Evolutionary conservation across 1,284 basidiomycete genomes (phyloP).

Genomic region (Moniliella sp.): DNA sequence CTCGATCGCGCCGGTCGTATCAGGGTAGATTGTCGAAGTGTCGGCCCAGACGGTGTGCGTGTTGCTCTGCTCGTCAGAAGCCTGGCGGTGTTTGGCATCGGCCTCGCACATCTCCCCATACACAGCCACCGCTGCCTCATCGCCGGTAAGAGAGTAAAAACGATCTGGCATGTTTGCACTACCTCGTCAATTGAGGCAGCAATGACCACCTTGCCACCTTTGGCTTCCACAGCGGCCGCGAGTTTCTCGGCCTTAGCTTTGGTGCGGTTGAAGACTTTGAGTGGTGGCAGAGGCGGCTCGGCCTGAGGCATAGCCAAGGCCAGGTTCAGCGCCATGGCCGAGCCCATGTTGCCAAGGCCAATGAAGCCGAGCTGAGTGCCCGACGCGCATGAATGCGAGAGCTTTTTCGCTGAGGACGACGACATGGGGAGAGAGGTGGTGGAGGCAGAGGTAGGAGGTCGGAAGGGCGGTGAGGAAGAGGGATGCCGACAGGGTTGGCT

Average conservation of each 20-base stretch:
- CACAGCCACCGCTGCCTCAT: conserved; percentile 48
- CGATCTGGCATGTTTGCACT: conserved; percentile 50
- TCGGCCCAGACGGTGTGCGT: conserved; percentile 9
- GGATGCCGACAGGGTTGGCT: no score
- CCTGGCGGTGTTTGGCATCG: conserved; percentile 29
- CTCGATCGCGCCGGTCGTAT: conserved; percentile 4
- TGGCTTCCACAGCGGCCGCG: conserved; percentile 41
- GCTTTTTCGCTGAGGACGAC: no score
- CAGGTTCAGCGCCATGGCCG: conserved; percentile 52
- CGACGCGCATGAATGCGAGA: no score
- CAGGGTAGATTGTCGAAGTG: conserved; percentile 7
- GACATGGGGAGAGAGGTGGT: no score
- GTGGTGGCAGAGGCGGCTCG: conserved; percentile 11
- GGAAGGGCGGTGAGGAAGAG: no score
- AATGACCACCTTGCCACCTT: conserved; percentile 38
- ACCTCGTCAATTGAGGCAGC: conserved; percentile 44
- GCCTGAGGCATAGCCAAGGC: conserved; percentile 38
- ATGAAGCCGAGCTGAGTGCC: conserved; percentile 3
- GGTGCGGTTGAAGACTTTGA: conserved; percentile 47
- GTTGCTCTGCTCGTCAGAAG: conserved; percentile 30
- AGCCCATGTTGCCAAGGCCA: conserved; percentile 42
- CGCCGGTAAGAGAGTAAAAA: conserved; percentile 54
- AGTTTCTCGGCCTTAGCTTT: conserved; percentile 41
- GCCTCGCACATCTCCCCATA: conserved; percentile 46
- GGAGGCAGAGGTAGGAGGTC: no score